Evolutionary conservation across 345 rosid species (phyloP).

Genomic region (Adansonia digitata): DNA sequence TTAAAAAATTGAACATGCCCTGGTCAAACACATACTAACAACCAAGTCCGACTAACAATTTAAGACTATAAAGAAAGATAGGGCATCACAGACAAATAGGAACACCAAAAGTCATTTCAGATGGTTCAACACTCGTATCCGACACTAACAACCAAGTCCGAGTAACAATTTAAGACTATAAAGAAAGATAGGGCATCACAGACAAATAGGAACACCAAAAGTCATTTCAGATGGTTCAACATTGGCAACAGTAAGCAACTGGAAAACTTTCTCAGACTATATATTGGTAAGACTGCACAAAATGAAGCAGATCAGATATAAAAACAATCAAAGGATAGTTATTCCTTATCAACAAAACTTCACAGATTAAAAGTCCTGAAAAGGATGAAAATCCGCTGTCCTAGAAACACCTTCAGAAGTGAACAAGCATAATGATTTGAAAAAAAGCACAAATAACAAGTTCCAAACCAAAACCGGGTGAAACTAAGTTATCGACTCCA

Average conservation of each 20-base stretch:
- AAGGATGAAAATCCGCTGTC: background rate
- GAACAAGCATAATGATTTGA: background rate
- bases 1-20: too few relatives aligned
- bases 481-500: background rate
- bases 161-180: background rate
- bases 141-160: too few relatives aligned
- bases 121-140: background rate
- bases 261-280: too few relatives aligned
- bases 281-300: background rate
- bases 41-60: too few relatives aligned
- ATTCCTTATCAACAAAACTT: background rate
- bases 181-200: background rate
- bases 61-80: background rate
- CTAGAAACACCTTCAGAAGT: background rate
- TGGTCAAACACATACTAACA: too few relatives aligned
- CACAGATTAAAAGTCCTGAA: background rate
- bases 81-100: background rate
- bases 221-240: background rate
- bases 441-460: background rate
- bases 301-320: background rate
- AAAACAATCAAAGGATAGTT: background rate
- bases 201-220: background rate
- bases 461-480: background rate
- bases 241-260: background rate
- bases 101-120: background rate